Evolutionary conservation across 139 green algal genomes (phyloP), one percentile per base, ranked within the genome.

Genomic region (Astrephomene gubernaculifera): DNA sequence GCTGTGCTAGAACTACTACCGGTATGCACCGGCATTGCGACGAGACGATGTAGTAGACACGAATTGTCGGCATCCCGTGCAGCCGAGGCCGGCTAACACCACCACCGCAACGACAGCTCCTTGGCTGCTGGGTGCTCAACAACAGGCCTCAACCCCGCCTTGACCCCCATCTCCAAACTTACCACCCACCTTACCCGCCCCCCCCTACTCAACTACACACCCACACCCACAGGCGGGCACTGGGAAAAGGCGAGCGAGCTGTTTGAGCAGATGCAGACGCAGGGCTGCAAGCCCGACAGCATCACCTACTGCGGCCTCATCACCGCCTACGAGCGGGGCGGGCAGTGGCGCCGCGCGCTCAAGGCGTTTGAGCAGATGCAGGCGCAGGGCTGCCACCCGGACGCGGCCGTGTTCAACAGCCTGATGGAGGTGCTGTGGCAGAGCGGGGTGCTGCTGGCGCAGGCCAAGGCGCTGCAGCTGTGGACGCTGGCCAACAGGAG

Each of bases 301-400:
- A 92, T 97, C 85, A 97, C 95, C 49, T 97, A 94, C 89, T 90
- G 86, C 53, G 92, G 91, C 8, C 89, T 98, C 31, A 93, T 98
- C 45, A 86, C 90, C 1, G 94, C 94, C 21, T 92, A 92, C 74
- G 87, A 95, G 82, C 83, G 86, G 14, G 92, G 89, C n/a, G 89
- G 87, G 6, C 90, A 94, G 85, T 95, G 91, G 88, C 86, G 88
- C 12, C 86, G 87, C 29, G 90, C 89, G 25, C 91, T 95, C 57
- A 86, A 91, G 63, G 90, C 92, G 1, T 93, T 95, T 60, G 92
- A 97, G 82, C 79, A 81, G 57, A 96, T 96, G 95, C 91, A 95
- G 88, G 71, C 79, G 79, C 78, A 84, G 65, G 89, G 91, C 61
- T 92, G 89, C 82, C 88, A 92, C 71, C 92, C 92, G 4, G 92